Base-by-base conservation (phyloP, 2,329 filamentous ascomycete species). In the Phyllosticta ampelicida region DNA sequence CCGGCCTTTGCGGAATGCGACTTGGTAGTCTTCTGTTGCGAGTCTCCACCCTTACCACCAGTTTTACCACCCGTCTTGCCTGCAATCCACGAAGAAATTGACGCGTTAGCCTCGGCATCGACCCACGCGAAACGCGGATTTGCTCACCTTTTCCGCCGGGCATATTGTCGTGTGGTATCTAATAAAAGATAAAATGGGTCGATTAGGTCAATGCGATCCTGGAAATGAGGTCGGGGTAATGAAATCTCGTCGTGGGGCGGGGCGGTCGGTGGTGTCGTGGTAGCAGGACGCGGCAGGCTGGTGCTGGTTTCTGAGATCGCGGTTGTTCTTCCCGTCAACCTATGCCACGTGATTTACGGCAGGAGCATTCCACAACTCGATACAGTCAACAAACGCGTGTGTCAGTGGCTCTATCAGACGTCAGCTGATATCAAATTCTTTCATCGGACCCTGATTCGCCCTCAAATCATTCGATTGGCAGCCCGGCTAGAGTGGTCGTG, bases 1-100 rank as follows among this genome's bases (percentile, higher is more conserved):
- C 91, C 91, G 73, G 91, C 91, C 75, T 94, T 91, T 71, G 90
- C 89, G 68, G 90, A 96, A 80, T 96, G 91, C 68, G 83, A 86
- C 78, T 94, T 95, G 78, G 95, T 89, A 71, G 89, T 86, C 80
- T 96, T 96, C 79, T 88, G 89, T 72, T 85, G 78, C 58, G 81
- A 82, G 68, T 80, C 83, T 44, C 36, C 36, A 64, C 83, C 82
- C 80, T 94, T 94, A 67, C 89, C 88, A 68, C 89, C 89, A 60
- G 87, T 91, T 85, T 95, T 96, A 71, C 91, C 91, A 68, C 91
- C 90, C 66, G 77, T 78, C 69, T 79, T 79, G 65, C 77, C 77
- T 79, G 65, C 61, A 28, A 54, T 26, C 36, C 54, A 52, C 63
- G 51, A 57, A 13, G 18, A 59, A 55, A 59, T 48, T n/a, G 53